Percentiles rank a stretch among this genome's conserved stretches.
Conservation (phyloP, 768 basidiomycete genomes). For the Paxillus rubicundulus region DNA sequence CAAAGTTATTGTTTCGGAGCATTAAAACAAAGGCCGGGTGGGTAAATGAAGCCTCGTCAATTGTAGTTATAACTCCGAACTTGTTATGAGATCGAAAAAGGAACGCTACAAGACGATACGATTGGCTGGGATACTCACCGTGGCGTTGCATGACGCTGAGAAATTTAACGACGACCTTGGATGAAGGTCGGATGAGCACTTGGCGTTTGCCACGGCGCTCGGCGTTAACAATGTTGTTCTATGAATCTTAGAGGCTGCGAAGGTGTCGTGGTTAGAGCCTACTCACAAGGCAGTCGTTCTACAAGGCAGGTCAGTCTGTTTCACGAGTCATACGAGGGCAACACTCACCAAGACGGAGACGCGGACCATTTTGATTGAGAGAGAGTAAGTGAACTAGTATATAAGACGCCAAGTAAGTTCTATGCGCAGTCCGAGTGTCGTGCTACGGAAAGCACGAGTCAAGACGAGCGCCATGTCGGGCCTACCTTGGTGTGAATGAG, state of each 20-base stretch:
- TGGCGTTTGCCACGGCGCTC: constrained; percentile 99
- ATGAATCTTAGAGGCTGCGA: constrained; percentile 9
- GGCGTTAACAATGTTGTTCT: constrained; percentile 99
- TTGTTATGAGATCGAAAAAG: background rate
- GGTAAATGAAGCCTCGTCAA: constrained; percentile 51
- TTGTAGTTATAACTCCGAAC: constrained; percentile 87
- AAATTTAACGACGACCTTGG: constrained; percentile 98
- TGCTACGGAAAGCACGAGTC: no score
- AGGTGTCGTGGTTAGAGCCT: background rate
- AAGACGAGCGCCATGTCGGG: no score
- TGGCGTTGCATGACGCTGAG: constrained; percentile 98
- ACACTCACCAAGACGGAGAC: constrained; percentile 68
- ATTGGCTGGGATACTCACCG: constrained; percentile 52
- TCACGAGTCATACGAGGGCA: background rate
- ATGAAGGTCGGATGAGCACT: constrained; percentile 94
- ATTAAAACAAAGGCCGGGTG: constrained; percentile 81
- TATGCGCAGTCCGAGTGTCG: no score
- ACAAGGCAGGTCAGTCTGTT: background rate
- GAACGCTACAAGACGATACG: background rate
- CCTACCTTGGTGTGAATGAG: no score
- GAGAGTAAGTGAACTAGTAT: constrained; percentile 20
- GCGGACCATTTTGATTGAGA: constrained; percentile 70
- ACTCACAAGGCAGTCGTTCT: constrained; percentile 60
- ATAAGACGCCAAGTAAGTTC: background rate
- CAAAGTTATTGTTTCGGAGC: constrained; percentile 66